phyloP scores from a whole-genome alignment of 2,329 filamentous ascomycete species.

The Aureobasidium sp. region DNA sequence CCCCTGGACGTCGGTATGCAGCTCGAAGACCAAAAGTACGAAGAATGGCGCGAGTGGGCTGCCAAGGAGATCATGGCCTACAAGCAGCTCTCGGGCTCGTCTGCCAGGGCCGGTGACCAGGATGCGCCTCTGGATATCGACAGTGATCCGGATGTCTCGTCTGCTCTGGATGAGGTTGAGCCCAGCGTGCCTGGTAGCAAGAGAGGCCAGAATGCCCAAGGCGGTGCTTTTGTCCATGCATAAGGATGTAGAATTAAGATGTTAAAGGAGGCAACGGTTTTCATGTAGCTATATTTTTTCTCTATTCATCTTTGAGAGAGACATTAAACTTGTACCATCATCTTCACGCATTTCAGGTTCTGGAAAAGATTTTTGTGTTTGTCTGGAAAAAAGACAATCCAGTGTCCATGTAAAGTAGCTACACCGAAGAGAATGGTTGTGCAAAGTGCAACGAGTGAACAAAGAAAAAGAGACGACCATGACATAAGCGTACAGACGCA shows the following conservation, averaged over 20 bases:
- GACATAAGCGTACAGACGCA: slow-evolving; percentile 1
- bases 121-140: slow-evolving; percentile 32
- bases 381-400: background rate
- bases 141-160: slow-evolving; percentile 20
- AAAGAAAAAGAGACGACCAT: background rate
- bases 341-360: background rate
- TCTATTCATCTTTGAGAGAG: background rate
- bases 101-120: slow-evolving; percentile 34
- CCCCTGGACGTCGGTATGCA: slow-evolving; percentile 70
- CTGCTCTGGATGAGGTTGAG: slow-evolving; percentile 33
- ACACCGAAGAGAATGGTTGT: slow-evolving; percentile 2
- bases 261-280: background rate
- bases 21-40: slow-evolving; percentile 72
- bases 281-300: slow-evolving; percentile 7
- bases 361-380: background rate
- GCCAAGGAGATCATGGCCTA: slow-evolving; percentile 43
- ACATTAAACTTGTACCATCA: background rate
- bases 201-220: slow-evolving; percentile 31
- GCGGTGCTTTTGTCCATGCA: slow-evolving; percentile 33
- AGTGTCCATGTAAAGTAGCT: background rate
- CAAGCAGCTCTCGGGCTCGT: slow-evolving; percentile 34
- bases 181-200: slow-evolving; percentile 27
- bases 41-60: slow-evolving; percentile 82
- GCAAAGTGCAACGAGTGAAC: background rate
- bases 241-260: slow-evolving; percentile 16